Base-by-base conservation (phyloP, 2,329 filamentous ascomycete genomes). In the Corynespora cassiicola region DNA sequence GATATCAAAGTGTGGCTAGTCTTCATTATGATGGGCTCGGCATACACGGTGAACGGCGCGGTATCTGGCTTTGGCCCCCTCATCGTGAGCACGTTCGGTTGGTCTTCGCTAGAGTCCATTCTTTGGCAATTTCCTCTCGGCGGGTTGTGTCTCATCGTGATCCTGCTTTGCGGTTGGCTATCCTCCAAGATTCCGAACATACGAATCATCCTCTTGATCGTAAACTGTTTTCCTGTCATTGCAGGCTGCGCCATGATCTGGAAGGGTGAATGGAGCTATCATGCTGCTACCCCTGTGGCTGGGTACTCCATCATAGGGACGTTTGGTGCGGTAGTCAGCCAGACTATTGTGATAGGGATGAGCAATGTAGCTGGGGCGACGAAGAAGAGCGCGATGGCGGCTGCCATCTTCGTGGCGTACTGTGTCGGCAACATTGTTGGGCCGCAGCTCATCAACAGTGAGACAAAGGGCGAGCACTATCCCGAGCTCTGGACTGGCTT, bases 371-470 rank as follows among this genome's bases (percentile, higher is more conserved):
- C 86, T 0, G 87, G 87, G 11, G 79, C 86, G 16, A 90, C 86
- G 0, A 90, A 90, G 71, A 90, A 90, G 73, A 86, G 82, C 47
- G 84, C 86, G 54, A 88, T 87, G 76, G 84, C 86, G 0, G 82
- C 84, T 0, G 82, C 83, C 0, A 85, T 88, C 1, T 90, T 90
- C 47, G 84, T 88, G 0, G 85, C 84, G 0, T 90, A 90, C 57
- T 87, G 85, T 38, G 82, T 90, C 6, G 81, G 86, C 2, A 90
- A 90, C 52, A 90, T 90, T 33, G 81, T 90, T 16, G 86, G 86
- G 0, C 87, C 87, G 3, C 85, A 87, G 66, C 72, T 90, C 24
- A 79, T 90, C 25, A 80, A 80, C 52, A 83, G 78, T n/a, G 72
- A 86, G 63, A 84, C 82, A 0, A 85, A 85, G 49, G 67, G 60